Conservation (phyloP, 208 protist genomes). For the Acanthamoeba sp. region DNA sequence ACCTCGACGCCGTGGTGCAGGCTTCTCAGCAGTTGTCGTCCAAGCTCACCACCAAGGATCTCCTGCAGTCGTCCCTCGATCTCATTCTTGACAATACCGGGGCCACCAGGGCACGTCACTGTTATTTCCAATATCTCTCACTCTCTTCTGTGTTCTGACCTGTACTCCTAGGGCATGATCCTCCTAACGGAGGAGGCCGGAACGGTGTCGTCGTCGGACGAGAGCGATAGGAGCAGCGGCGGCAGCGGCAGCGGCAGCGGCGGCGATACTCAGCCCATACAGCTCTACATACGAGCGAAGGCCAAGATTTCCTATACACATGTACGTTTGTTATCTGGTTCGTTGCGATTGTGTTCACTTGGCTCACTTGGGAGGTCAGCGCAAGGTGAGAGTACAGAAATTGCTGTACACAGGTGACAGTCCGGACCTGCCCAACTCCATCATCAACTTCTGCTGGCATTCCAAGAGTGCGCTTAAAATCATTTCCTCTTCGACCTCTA, state of each 20-base stretch:
- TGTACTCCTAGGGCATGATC: background rate
- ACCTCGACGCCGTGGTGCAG: slow-evolving; percentile 60
- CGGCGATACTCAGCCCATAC: too few relatives aligned
- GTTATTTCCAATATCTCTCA: background rate
- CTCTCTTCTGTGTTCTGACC: background rate
- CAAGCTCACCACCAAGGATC: background rate
- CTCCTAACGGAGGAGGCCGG: background rate
- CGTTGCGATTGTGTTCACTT: background rate
- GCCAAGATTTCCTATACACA: background rate
- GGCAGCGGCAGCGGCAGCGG: background rate
- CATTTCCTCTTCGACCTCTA: too few relatives aligned
- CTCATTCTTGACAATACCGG: slow-evolving; percentile 39
- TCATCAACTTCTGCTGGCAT: slow-evolving; percentile 68
- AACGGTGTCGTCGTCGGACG: background rate
- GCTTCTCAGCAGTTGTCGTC: slow-evolving; percentile 27
- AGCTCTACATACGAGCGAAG: background rate
- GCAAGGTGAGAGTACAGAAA: background rate
- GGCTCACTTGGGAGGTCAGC: too few relatives aligned
- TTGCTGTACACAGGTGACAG: background rate
- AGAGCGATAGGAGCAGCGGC: background rate
- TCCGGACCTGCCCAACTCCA: slow-evolving; percentile 2
- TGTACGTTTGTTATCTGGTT: background rate
- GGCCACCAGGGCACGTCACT: background rate
- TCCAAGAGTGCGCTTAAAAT: background rate
- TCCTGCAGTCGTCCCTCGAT: background rate